Evolutionary conservation across 148 eudicot species (phyloP).

Genomic region (Silene conica): DNA sequence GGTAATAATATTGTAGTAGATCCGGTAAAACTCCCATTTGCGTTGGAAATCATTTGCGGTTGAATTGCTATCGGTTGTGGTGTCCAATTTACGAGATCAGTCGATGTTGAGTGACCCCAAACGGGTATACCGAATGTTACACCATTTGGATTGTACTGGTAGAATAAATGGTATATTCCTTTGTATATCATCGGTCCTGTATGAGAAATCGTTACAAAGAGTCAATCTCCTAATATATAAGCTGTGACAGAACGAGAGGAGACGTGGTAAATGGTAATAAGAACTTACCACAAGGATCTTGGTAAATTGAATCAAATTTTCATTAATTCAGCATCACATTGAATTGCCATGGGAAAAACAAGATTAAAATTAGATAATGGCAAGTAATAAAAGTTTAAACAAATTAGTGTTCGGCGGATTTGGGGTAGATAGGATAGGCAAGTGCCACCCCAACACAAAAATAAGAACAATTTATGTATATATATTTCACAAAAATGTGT

Average conservation of each 20-base stretch:
- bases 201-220: neutral
- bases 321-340: constrained; percentile 1
- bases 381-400: neutral
- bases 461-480: no score
- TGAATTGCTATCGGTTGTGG: constrained; percentile 41
- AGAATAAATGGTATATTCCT: constrained; percentile 72
- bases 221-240: neutral
- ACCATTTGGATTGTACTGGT: constrained; percentile 64
- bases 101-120: constrained; percentile 76
- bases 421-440: no score
- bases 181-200: constrained; percentile 67
- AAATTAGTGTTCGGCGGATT: neutral
- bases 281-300: constrained; percentile 16
- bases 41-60: constrained; percentile 37
- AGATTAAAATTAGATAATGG: neutral
- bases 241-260: neutral
- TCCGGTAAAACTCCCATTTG: constrained; percentile 65
- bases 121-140: constrained; percentile 44
- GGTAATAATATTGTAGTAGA: constrained; percentile 48
- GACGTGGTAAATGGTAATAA: neutral
- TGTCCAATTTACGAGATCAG: constrained; percentile 60
- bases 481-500: no score
- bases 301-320: neutral
- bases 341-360: neutral
- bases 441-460: no score